These are phyloP conservation scores for Fusarium longipes DNA, from an alignment of 2,329 filamentous ascomycete species.

Conservation along the genomic window DNA sequence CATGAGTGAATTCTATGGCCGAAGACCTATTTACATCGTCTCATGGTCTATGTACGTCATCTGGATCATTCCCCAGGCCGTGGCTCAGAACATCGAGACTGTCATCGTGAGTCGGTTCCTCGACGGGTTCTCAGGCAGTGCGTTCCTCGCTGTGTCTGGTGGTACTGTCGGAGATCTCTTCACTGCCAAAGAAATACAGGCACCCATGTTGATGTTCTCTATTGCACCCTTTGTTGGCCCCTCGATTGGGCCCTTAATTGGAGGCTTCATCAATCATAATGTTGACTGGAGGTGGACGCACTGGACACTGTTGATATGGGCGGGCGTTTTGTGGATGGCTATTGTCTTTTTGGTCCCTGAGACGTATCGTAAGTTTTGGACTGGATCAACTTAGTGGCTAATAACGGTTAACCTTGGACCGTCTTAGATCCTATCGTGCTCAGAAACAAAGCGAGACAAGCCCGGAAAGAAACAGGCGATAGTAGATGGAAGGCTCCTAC, in stretches of 20 bases:
- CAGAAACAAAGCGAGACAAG: conserved; percentile 73
- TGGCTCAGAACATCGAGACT: conserved; percentile 83
- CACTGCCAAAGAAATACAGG: conserved; percentile 72
- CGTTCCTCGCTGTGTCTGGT: conserved; percentile 79
- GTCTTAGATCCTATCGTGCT: conserved; percentile 72
- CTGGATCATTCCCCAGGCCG: conserved; percentile 83
- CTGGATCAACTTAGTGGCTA: not conserved
- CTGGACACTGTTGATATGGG: conserved; percentile 87
- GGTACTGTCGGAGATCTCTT: conserved; percentile 89
- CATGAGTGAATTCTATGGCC: conserved; percentile 82
- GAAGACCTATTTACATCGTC: conserved; percentile 81
- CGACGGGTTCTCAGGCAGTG: conserved; percentile 75
- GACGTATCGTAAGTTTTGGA: conserved; percentile 73
- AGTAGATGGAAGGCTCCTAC: conserved; percentile 80
- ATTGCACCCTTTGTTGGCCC: conserved; percentile 73
- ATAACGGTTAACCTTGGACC: conserved; percentile 8
- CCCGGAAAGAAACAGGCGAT: conserved; percentile 82
- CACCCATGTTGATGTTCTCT: conserved; percentile 86
- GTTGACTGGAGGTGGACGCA: conserved; percentile 84
- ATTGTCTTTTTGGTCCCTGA: conserved; percentile 84
- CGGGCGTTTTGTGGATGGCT: conserved; percentile 69
- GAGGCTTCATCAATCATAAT: conserved; percentile 85
- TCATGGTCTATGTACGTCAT: conserved; percentile 81
- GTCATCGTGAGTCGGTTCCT: conserved; percentile 84
- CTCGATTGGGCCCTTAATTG: conserved; percentile 69